These are phyloP conservation scores for Botrytis hyacinthi DNA, from an alignment of 2,329 filamentous ascomycete genomes.

Conservation along the genomic window DNA sequence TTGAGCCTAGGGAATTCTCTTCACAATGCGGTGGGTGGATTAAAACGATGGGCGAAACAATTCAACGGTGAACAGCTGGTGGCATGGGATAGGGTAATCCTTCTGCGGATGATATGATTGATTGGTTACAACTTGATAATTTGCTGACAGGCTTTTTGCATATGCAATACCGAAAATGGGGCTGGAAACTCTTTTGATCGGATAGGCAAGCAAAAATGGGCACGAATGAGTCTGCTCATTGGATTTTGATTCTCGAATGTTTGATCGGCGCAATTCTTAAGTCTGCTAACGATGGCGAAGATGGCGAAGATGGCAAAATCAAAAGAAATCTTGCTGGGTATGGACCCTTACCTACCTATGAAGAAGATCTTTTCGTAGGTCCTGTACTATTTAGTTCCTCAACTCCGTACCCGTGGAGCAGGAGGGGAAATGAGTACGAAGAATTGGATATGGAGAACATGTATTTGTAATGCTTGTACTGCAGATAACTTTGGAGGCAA, in stretches of 20 bases:
- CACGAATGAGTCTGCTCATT: background rate
- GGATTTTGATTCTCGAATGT: background rate
- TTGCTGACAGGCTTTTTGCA: conserved; percentile 17
- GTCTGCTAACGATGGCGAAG: background rate
- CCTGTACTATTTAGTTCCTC: background rate
- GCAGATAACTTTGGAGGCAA: background rate
- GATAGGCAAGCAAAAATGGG: background rate
- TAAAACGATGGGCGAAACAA: background rate
- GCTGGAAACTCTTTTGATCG: background rate
- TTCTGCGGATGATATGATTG: conserved; percentile 20
- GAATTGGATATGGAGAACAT: background rate
- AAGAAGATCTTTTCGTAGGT: background rate
- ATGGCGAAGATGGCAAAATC: background rate
- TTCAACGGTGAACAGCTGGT: conserved; percentile 30
- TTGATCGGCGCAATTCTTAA: background rate
- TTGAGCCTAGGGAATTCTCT: conserved; percentile 2
- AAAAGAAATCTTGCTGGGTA: background rate
- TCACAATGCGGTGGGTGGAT: background rate
- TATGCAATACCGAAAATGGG: conserved; percentile 6
- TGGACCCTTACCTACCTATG: background rate
- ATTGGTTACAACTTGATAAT: background rate
- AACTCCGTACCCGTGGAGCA: background rate
- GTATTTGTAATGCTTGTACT: background rate
- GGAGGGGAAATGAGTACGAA: background rate
- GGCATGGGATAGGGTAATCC: conserved; percentile 26